These are phyloP conservation scores for Pleoardoris graminearum DNA, from an alignment of 2,329 filamentous ascomycete species.

Conservation along the genomic window DNA sequence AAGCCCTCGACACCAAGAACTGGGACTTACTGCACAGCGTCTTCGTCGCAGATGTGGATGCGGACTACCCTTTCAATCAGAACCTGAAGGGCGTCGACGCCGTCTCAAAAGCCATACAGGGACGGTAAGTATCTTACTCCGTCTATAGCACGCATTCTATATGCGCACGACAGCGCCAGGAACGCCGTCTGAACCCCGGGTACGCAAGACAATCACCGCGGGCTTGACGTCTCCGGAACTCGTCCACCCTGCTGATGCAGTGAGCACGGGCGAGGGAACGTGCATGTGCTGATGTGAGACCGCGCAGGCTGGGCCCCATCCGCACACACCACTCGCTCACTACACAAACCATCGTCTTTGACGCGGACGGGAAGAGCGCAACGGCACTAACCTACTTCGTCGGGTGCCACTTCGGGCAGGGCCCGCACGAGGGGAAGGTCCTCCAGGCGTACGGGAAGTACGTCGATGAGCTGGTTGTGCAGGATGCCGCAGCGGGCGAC, in stretches of 20 bases:
- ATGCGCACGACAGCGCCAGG: too few relatives aligned
- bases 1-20: slow-evolving; percentile 50
- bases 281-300: not conserved
- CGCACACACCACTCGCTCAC: slow-evolving; percentile 50
- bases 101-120: slow-evolving; percentile 39
- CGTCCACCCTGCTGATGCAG: too few relatives aligned
- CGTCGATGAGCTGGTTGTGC: slow-evolving; percentile 39
- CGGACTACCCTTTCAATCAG: slow-evolving; percentile 46
- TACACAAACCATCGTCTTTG: slow-evolving; percentile 46
- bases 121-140: slow-evolving; percentile 28
- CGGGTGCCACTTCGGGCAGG: slow-evolving; percentile 49
- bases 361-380: slow-evolving; percentile 34
- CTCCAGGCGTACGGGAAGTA: slow-evolving; percentile 50
- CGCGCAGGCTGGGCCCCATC: slow-evolving; percentile 44
- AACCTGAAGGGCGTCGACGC: slow-evolving; percentile 40
- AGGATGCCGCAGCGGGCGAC: slow-evolving; percentile 16
- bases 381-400: slow-evolving; percentile 48
- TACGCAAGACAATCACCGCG: too few relatives aligned
- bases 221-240: too few relatives aligned
- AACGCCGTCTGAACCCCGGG: too few relatives aligned
- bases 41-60: slow-evolving; percentile 46
- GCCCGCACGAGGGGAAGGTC: slow-evolving; percentile 46
- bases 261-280: too few relatives aligned
- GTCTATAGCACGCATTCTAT: too few relatives aligned
- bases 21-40: slow-evolving; percentile 45